phyloP scores from a whole-genome alignment of 1,284 basidiomycete genomes.

The Trichosporon asahii region DNA sequence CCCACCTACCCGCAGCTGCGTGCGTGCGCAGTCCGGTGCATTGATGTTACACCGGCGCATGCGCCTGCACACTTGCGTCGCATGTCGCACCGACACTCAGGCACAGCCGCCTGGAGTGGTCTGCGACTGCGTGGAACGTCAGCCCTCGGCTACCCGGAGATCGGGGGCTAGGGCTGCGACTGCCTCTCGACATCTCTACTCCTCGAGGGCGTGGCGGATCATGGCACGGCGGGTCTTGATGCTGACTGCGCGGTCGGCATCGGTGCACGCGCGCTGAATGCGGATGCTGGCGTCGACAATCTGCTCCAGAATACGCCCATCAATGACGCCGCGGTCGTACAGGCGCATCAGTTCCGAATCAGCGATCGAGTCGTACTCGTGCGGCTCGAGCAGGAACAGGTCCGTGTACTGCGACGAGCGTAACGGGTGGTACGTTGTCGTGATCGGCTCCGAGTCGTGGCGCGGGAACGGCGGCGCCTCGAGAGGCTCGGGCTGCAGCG shows the following conservation, averaged over 20 bases:
- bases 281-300: conserved; percentile 27
- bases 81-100: not conserved
- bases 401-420: conserved; percentile 24
- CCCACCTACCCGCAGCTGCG: not conserved
- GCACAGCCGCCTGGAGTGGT: not conserved
- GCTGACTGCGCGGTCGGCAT: conserved; percentile 24
- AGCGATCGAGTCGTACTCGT: conserved; percentile 28
- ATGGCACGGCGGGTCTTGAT: conserved; percentile 28
- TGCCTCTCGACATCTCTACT: not conserved
- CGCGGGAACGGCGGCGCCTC: not conserved
- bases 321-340: conserved; percentile 25
- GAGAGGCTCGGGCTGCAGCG: not conserved
- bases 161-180: not conserved
- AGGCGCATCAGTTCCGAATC: conserved; percentile 28
- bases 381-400: conserved; percentile 26
- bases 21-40: not conserved
- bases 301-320: conserved; percentile 23
- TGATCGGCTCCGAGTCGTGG: conserved; percentile 5
- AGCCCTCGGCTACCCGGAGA: conserved; percentile 13
- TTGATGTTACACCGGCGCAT: not conserved
- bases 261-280: conserved; percentile 26
- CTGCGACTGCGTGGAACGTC: not conserved
- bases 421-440: conserved; percentile 2
- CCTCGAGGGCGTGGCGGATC: conserved; percentile 27
- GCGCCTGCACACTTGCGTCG: not conserved